Percentiles rank a stretch among this genome's conserved stretches.
Conservation (phyloP, 176 grass and related monocot genomes). For the Typha latifolia region DNA sequence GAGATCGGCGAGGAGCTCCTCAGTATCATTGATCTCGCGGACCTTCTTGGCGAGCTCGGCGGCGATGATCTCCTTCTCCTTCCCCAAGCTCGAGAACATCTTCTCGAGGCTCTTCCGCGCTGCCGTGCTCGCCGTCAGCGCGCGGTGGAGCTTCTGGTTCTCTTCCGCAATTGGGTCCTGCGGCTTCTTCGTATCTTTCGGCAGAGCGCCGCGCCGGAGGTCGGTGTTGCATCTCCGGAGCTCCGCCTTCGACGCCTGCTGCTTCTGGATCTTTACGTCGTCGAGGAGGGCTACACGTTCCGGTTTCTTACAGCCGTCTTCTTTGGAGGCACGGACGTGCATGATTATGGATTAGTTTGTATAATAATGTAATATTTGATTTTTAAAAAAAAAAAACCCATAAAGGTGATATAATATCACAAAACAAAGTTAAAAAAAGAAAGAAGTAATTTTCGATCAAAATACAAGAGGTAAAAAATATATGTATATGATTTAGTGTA, state of each 20-base stretch:
- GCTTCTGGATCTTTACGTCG: slow-evolving; percentile 11
- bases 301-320: not conserved
- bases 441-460: not conserved
- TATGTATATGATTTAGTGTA: too few relatives aligned
- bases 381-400: not conserved
- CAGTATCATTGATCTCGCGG: slow-evolving; percentile 16
- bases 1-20: slow-evolving; percentile 26
- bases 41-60: slow-evolving; percentile 27
- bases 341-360: not conserved
- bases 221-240: slow-evolving; percentile 25
- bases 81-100: slow-evolving; percentile 27
- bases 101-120: slow-evolving; percentile 24
- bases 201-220: not conserved
- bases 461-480: too few relatives aligned
- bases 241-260: not conserved
- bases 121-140: slow-evolving; percentile 9
- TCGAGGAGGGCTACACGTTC: slow-evolving; percentile 7
- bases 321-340: not conserved
- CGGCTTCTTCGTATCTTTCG: not conserved
- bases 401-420: too few relatives aligned
- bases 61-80: slow-evolving; percentile 26
- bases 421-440: not conserved
- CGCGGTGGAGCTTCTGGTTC: slow-evolving; percentile 16
- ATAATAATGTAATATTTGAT: not conserved
- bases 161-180: slow-evolving; percentile 12